A percentile compares a stretch with the other conserved stretches of the same genome.
Conservation (phyloP, 768 basidiomycete species). For the Hypholoma sublateritium region DNA sequence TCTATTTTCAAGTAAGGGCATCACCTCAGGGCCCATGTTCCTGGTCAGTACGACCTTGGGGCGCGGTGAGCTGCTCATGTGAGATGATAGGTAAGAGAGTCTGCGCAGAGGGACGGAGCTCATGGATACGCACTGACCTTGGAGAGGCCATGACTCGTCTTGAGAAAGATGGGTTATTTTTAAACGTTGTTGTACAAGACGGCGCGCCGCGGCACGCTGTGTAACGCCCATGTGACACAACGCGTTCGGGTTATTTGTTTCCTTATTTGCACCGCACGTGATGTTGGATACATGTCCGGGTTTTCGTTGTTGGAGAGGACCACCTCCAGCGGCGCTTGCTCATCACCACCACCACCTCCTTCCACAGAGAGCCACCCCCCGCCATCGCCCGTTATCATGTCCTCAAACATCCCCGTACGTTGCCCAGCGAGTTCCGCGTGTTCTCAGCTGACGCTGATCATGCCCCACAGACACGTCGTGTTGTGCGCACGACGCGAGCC, state of each 20-base stretch:
- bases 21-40: conserved; percentile 61
- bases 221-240: conserved; percentile 34
- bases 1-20: conserved; percentile 48
- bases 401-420: conserved; percentile 48
- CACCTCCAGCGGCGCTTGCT: conserved; percentile 21
- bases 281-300: conserved; percentile 35
- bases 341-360: conserved; percentile 22
- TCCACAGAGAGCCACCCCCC: conserved; percentile 20
- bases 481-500: conserved; percentile 50
- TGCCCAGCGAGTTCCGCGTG: conserved; percentile 10
- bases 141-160: background rate
- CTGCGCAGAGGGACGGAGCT: conserved; percentile 14
- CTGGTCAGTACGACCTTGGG: conserved; percentile 57
- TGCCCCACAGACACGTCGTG: conserved; percentile 63
- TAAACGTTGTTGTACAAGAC: too few species aligned
- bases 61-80: conserved; percentile 14
- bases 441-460: conserved; percentile 11
- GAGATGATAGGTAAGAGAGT: conserved; percentile 18
- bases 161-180: too few species aligned
- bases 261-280: conserved; percentile 36
- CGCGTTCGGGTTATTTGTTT: conserved; percentile 36
- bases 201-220: background rate
- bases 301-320: conserved; percentile 21
- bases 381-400: conserved; percentile 35
- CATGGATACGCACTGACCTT: conserved; percentile 10